Percentiles rank a stretch among this genome's conserved stretches.
These are phyloP conservation scores for Aspergillus biplanus DNA, from an alignment of 495 filamentous ascomycete species.

Conservation along the genomic window DNA sequence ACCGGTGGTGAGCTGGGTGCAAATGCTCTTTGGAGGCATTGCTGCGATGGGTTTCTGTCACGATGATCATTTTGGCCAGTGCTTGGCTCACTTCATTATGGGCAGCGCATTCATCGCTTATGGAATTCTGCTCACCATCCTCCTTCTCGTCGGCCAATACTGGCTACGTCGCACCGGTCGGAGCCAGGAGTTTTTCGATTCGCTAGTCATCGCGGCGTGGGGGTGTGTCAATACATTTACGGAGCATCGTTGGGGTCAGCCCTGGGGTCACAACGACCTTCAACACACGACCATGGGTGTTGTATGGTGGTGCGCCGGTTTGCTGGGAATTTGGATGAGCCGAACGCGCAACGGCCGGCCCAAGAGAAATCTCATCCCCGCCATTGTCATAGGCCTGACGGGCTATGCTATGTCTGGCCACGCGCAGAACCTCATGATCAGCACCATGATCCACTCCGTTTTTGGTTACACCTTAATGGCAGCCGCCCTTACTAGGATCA, in stretches of 20 bases:
- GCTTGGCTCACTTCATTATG: conserved; percentile 98
- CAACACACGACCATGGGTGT: conserved; percentile 98
- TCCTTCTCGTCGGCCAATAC: conserved; percentile 84
- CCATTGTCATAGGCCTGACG: conserved; percentile 85
- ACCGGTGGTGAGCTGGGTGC: conserved; percentile 86
- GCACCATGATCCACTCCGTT: conserved; percentile 85
- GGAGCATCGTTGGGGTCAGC: conserved; percentile 88
- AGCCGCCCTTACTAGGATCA: conserved; percentile 78
- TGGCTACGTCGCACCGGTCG: conserved; percentile 85
- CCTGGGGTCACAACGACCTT: conserved; percentile 93
- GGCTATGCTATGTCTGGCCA: conserved; percentile 96
- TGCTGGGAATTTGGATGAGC: conserved; percentile 91
- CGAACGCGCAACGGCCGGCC: conserved; percentile 79
- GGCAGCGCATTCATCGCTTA: conserved; percentile 95
- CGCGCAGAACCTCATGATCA: conserved; percentile 78
- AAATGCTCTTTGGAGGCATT: conserved; percentile 97
- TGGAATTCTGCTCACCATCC: conserved; percentile 81
- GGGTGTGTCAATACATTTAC: conserved; percentile 98
- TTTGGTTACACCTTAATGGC: conserved; percentile 97
- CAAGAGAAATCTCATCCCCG: conserved; percentile 90
- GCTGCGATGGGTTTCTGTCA: conserved; percentile 92
- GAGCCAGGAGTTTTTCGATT: conserved; percentile 98
- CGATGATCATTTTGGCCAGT: conserved; percentile 90
- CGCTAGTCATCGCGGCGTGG: conserved; percentile 87
- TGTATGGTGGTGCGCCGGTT: conserved; percentile 93